Evolutionary conservation across 2,329 filamentous ascomycete genomes (phyloP), one percentile per base, ranked within the genome.

Genomic region (Clarireedia hainanense): DNA sequence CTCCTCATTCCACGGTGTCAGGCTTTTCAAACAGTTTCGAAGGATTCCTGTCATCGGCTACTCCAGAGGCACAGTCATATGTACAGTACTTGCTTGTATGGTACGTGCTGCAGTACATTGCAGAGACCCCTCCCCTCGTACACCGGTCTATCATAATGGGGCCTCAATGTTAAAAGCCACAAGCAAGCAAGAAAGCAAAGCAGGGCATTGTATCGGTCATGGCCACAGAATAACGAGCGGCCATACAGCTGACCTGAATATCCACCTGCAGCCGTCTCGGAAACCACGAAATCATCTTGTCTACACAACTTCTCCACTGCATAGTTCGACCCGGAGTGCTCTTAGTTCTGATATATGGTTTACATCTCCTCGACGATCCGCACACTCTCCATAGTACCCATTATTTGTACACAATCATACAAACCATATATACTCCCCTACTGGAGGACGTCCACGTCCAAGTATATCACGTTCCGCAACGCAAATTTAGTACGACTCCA

Each of bases 11-110:
- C 20, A 45, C 14, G 6, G 5, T 50, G 23, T 20, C 36, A 55
- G 36, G 37, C 47, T 55, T 45, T 14, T 50, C 42, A 26, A 37
- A 37, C 34, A 37, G 60, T 47, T 14, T 55, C 20, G 14, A 39
- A 39, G 42, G 56, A 60, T 57, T 63, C 60, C 49, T 58, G 50
- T 37, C 54, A 47, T 57, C 60, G 64, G 62, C 58, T 56, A 65
- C 57, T 63, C 61, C 61, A 61, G 58, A 52, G 57, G 57, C 60
- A 61, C 48, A 55, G 57, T 47, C 50, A 48, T 27, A 50, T 40
- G 36, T 14, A 4, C 30, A 26, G 17, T 20, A 14, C 6, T 26
- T 17, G 20, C 6, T 26, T 12, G 30, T 34, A 34, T 5, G 30
- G 7, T 10, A 10, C 6, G 7, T 34, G 30, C 30, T 34, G 10